These are phyloP conservation scores for Colletotrichum truncatum DNA, from an alignment of 2,329 filamentous ascomycete species.

Conservation along the genomic window DNA sequence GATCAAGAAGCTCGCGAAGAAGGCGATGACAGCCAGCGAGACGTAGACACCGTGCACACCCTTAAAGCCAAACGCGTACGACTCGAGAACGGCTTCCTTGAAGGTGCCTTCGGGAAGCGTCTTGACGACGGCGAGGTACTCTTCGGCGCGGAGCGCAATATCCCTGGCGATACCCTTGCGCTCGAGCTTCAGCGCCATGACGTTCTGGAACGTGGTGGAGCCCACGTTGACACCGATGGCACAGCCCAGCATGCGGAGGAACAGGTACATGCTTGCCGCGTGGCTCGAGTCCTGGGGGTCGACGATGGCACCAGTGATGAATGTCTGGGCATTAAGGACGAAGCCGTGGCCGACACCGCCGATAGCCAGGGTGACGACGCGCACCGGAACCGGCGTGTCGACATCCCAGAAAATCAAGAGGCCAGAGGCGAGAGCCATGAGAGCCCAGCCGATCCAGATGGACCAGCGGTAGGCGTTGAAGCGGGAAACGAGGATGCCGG, in stretches of 20 bases:
- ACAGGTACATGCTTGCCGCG: constrained; percentile 32
- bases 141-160: constrained; percentile 26
- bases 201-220: constrained; percentile 34
- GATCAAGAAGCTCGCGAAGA: constrained; percentile 24
- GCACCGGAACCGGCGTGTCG: constrained; percentile 21
- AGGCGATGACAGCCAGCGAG: constrained; percentile 19
- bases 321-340: constrained; percentile 35
- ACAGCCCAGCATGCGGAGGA: constrained; percentile 32
- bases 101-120: constrained; percentile 23
- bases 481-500: constrained; percentile 40
- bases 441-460: constrained; percentile 47
- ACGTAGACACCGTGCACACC: constrained; percentile 29
- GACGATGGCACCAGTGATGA: constrained; percentile 33
- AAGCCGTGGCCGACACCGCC: constrained; percentile 33
- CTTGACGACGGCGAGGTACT: constrained; percentile 24
- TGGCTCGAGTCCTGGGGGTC: constrained; percentile 28
- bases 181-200: constrained; percentile 32
- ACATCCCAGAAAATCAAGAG: constrained; percentile 32
- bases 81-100: constrained; percentile 22
- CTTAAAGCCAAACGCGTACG: constrained; percentile 29
- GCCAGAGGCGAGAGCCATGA: constrained; percentile 26
- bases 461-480: constrained; percentile 47
- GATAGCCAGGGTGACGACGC: constrained; percentile 29
- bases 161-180: constrained; percentile 22
- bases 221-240: constrained; percentile 33